phyloP scores from a whole-genome alignment of 345 rosid genomes.

The Gossypioides kirkii region DNA sequence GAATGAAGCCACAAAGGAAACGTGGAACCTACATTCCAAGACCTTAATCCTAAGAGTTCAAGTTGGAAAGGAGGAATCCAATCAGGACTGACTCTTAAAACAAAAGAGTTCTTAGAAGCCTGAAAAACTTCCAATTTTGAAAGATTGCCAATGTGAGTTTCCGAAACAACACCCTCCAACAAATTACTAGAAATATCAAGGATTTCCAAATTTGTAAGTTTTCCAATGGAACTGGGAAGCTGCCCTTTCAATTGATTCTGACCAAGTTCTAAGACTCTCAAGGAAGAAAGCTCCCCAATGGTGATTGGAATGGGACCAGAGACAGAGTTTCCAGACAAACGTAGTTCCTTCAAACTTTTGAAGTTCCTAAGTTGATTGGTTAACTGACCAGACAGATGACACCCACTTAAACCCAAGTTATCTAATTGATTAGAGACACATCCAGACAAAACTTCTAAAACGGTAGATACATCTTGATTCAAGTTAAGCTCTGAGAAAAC shows the following conservation, averaged over 20 bases:
- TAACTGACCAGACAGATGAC: neutral
- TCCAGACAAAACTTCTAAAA: neutral
- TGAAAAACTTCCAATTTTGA: neutral
- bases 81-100: neutral
- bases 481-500: neutral
- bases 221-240: neutral
- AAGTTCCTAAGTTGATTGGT: neutral
- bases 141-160: neutral
- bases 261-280: slow-evolving; percentile 3
- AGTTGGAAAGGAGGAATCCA: slow-evolving; percentile 4
- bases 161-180: neutral
- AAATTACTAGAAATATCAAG: neutral
- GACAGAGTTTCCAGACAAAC: neutral
- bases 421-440: neutral
- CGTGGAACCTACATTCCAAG: neutral
- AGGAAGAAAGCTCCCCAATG: slow-evolving; percentile 7
- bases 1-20: slow-evolving; percentile 2
- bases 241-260: neutral
- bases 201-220: neutral
- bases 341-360: neutral
- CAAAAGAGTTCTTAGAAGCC: neutral
- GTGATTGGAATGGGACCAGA: neutral
- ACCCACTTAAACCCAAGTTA: neutral
- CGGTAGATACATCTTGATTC: neutral
- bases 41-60: neutral